phyloP scores from a whole-genome alignment of 2,329 filamentous ascomycete genomes.

The Dendrostoma leiphaemia region DNA sequence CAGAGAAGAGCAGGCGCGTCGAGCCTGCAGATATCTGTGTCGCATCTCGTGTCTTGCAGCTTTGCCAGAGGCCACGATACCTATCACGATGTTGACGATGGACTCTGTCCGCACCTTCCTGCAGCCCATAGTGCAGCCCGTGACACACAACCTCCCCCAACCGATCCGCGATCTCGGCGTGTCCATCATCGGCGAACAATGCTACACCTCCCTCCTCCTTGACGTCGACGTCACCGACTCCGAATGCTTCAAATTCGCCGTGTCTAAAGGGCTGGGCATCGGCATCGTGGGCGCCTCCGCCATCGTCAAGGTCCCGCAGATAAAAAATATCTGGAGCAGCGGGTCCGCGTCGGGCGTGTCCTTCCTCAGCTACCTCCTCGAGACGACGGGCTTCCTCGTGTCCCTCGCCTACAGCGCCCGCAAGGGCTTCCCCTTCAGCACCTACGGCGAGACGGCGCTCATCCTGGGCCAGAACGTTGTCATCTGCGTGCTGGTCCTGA shows the following conservation, averaged over 20 bases:
- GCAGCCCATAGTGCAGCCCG: conserved; percentile 67
- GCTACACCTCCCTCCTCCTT: conserved; percentile 83
- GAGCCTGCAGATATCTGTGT: neutral
- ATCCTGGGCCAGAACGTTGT: conserved; percentile 91
- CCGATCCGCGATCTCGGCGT: conserved; percentile 73
- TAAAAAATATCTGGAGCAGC: conserved; percentile 83
- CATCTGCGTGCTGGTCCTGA: conserved; percentile 82
- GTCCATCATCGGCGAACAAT: conserved; percentile 76
- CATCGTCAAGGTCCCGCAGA: conserved; percentile 95
- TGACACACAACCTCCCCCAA: conserved; percentile 70
- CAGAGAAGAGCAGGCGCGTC: neutral
- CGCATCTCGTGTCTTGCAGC: neutral
- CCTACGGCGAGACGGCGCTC: conserved; percentile 90
- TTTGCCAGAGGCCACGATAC: neutral
- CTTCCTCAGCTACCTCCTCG: conserved; percentile 89
- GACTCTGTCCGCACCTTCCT: conserved; percentile 60
- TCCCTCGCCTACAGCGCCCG: conserved; percentile 89
- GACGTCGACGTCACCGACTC: conserved; percentile 77
- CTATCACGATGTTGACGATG: conserved; percentile 41
- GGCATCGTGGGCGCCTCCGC: conserved; percentile 88
- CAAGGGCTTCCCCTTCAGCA: conserved; percentile 91
- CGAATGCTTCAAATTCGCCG: conserved; percentile 81
- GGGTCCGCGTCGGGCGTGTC: conserved; percentile 80
- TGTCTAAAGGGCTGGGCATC: conserved; percentile 90
- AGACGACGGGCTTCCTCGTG: conserved; percentile 85